These are phyloP conservation scores for Alloascoidea hylecoeti DNA, from an alignment of 805 yeast genomes.

Conservation along the genomic window DNA sequence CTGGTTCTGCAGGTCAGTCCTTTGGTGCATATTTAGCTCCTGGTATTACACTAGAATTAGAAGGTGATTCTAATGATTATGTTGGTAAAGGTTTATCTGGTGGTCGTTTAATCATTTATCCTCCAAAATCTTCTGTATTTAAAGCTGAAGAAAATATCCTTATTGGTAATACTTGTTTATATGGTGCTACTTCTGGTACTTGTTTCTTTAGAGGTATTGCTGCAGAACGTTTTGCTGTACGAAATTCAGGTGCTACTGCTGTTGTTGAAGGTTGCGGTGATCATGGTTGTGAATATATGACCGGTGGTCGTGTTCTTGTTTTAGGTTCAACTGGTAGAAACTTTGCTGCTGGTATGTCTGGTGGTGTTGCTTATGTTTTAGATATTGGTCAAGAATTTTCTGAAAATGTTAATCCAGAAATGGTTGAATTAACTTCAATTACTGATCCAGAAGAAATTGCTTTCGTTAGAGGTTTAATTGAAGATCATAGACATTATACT, in stretches of 20 bases:
- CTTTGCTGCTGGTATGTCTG: constrained; percentile 97
- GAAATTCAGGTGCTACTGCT: constrained; percentile 96
- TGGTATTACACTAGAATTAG: constrained; percentile 88
- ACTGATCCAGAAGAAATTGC: constrained; percentile 89
- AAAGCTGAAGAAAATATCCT: constrained; percentile 94
- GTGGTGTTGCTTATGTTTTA: constrained; percentile 95
- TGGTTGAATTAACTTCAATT: constrained; percentile 66
- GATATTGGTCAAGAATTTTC: constrained; percentile 90
- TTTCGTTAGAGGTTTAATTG: constrained; percentile 80
- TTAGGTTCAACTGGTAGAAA: constrained; percentile 86
- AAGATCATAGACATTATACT: constrained; percentile 92
- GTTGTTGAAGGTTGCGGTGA: constrained; percentile 97
- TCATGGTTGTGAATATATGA: constrained; percentile 98
- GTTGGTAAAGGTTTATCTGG: constrained; percentile 97
- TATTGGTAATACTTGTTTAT: constrained; percentile 94
- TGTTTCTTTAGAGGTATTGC: constrained; percentile 95
- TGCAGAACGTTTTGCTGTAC: constrained; percentile 95
- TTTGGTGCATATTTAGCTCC: constrained; percentile 96
- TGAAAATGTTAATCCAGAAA: constrained; percentile 64
- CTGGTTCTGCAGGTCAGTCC: constrained; percentile 96
- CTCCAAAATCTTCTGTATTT: constrained; percentile 72
- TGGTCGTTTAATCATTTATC: constrained; percentile 85
- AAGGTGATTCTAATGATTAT: constrained; percentile 97
- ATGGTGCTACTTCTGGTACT: constrained; percentile 93
- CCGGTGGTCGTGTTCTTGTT: constrained; percentile 95